Evolutionary conservation across 371 early-diverging fungal species (phyloP), one percentile per base, ranked within the genome.

Genomic region (Apophysomyces elegans): DNA sequence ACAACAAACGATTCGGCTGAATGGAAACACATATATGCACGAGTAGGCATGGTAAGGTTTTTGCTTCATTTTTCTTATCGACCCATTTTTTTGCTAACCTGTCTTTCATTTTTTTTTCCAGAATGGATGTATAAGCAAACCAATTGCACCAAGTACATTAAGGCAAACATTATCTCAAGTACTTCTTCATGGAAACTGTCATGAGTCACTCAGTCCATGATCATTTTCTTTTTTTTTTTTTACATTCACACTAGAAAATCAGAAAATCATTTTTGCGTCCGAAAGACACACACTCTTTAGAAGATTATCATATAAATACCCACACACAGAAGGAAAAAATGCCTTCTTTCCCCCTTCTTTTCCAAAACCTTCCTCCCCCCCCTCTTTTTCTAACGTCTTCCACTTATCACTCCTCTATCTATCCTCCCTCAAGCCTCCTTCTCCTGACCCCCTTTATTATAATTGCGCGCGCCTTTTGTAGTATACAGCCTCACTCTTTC

Each of bases 1-100:
- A 88, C 91, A n/a, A 88, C 91, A 57, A 83, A 83, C 50, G 82
- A 79, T 54, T 71, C 78, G 0, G 37, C 61, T 2, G 62, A 66
- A 21, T 72, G 72, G 75, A 62, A 67, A 12, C 65, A 67, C 16
- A 47, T 60, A 7, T 80, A 80, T 54, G 63, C 60, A 14, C 65
- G 70, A 6, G 65, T 66, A 56, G 80, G 80, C 58, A 80, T 80
- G 77, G 66, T 67, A 62, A 43, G 44, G 32, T 26, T 26, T 26
- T 26, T 26, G 0, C 3, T 26, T 26, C 3, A 1, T 26, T 26
- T 26, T 26, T 26, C 32, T 61, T 37, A 18, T 21, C 13, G 36
- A 61, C 45, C 44, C 43, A 63, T 26, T 32, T 59, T 47, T 16
- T 37, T 14, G 12, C 54, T 32, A 61, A 44, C 16, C 26, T 21